These are phyloP conservation scores for Diaporthe australafricana DNA, from an alignment of 2,329 filamentous ascomycete genomes.

Conservation along the genomic window DNA sequence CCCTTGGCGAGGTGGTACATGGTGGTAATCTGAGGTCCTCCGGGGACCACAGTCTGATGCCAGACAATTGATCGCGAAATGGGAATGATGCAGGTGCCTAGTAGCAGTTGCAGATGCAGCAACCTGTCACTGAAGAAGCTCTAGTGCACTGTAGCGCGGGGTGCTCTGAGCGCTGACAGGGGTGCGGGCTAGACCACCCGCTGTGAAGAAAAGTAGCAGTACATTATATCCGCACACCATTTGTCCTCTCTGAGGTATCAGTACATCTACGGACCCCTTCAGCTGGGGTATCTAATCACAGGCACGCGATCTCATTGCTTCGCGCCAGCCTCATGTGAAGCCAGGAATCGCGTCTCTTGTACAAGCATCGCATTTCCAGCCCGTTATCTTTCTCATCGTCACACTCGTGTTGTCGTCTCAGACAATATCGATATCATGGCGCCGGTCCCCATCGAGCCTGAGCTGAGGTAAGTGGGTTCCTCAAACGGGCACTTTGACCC, in stretches of 20 bases:
- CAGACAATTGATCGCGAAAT: background rate
- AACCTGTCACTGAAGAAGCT: conserved; percentile 23
- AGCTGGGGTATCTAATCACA: background rate
- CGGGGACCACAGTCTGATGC: conserved; percentile 32
- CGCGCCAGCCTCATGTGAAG: background rate
- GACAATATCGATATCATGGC: conserved; percentile 39
- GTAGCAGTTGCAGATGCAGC: conserved; percentile 38
- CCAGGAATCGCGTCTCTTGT: background rate
- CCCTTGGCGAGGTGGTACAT: conserved; percentile 99
- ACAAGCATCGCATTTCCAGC: background rate
- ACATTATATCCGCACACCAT: fast-evolving
- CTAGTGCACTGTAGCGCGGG: conserved; percentile 15
- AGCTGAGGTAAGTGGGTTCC: conserved; percentile 39
- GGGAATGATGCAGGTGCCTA: background rate
- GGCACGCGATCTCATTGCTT: conserved; percentile 2
- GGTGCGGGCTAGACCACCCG: background rate
- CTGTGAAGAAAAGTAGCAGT: background rate
- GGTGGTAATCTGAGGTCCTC: conserved; percentile 35
- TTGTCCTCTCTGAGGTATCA: background rate
- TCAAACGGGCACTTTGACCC: background rate
- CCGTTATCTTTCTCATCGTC: too few relatives aligned
- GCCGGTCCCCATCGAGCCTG: conserved; percentile 40
- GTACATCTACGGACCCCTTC: background rate
- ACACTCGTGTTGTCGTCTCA: background rate
- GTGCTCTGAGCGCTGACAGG: conserved; percentile 16